Percentiles rank a stretch among this genome's conserved stretches.
These are phyloP conservation scores for Boletus sp. DNA, from an alignment of 768 basidiomycete species.

Conservation along the genomic window DNA sequence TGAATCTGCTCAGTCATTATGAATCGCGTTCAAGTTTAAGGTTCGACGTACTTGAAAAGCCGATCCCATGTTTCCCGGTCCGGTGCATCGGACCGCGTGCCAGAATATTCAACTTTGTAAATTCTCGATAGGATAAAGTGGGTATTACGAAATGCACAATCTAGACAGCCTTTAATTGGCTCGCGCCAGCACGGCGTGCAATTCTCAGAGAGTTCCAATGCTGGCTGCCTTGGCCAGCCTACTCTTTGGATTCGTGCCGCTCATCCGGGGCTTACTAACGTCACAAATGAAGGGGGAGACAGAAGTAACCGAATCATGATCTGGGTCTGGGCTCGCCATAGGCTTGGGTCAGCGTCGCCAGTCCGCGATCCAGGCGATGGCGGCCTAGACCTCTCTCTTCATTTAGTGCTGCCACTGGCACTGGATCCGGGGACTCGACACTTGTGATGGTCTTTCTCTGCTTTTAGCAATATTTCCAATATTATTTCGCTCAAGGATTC, in stretches of 20 bases:
- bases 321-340: background rate
- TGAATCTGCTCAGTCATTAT: no score
- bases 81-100: background rate
- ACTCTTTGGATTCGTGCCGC: background rate
- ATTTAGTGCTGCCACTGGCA: background rate
- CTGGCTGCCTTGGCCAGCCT: background rate
- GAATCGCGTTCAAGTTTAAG: no score
- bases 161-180: background rate
- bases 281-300: background rate
- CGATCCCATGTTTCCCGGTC: background rate
- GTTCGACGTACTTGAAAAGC: background rate
- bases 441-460: background rate
- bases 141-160: background rate
- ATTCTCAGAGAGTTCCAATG: background rate
- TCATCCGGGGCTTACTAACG: background rate
- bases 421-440: background rate
- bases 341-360: background rate
- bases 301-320: background rate
- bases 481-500: background rate
- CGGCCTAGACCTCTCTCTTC: no score
- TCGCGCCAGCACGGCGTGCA: background rate
- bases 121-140: background rate
- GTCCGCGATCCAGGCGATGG: background rate
- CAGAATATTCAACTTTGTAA: background rate
- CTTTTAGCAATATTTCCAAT: background rate